phyloP scores from a whole-genome alignment of 768 basidiomycete species.

The Rubroboletus pulcherrimus region DNA sequence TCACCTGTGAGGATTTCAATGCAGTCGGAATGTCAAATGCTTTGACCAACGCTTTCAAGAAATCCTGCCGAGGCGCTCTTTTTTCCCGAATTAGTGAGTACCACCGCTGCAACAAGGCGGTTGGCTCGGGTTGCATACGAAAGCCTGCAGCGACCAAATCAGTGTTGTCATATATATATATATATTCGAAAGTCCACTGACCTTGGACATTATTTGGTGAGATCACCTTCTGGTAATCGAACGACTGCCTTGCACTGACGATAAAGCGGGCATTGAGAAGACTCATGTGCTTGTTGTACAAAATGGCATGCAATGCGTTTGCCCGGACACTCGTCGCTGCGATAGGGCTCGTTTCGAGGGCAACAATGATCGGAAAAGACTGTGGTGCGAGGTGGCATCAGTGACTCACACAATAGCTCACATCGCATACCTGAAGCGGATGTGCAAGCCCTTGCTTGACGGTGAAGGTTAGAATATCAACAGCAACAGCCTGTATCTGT shows the following conservation, averaged over 20 bases:
- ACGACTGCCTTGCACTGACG: constrained; percentile 76
- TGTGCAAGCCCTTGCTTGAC: constrained; percentile 95
- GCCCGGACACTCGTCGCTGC: constrained; percentile 66
- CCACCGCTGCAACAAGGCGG: constrained; percentile 85
- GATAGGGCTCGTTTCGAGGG: constrained; percentile 83
- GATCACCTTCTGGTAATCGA: constrained; percentile 74
- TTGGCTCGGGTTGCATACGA: constrained; percentile 57
- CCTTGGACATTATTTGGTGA: constrained; percentile 50
- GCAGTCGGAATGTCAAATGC: constrained; percentile 72
- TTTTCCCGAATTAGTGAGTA: constrained; percentile 91
- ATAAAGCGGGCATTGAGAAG: constrained; percentile 83
- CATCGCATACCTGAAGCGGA: constrained; percentile 72
- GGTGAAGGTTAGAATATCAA: constrained; percentile 90
- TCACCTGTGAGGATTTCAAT: constrained; percentile 56
- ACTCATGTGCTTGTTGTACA: constrained; percentile 88
- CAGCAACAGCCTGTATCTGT: constrained; percentile 74
- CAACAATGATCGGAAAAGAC: constrained; percentile 90
- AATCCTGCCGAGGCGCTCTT: constrained; percentile 79
- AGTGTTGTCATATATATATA: not conserved
- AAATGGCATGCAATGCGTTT: constrained; percentile 68
- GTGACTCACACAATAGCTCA: not conserved
- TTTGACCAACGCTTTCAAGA: constrained; percentile 76
- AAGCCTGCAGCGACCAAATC: constrained; percentile 45
- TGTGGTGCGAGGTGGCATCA: constrained; percentile 28
- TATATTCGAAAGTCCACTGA: constrained; percentile 21